Percentiles rank a stretch among this genome's conserved stretches.
Conservation (phyloP, 148 eudicot genomes). For the Fagopyrum esculentum region DNA sequence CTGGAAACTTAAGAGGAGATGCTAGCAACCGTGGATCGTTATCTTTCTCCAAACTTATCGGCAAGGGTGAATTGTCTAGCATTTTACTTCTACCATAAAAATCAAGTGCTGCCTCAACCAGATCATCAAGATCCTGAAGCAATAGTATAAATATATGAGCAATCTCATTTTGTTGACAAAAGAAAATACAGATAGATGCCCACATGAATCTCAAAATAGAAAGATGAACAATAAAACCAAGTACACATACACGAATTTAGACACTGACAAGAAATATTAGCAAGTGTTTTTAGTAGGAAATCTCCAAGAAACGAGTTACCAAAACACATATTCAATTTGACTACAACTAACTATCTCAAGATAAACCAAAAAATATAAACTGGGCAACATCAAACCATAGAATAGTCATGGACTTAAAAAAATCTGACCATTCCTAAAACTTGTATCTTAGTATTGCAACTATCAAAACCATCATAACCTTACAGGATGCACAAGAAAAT, state of each 20-base stretch:
- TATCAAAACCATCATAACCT: no score
- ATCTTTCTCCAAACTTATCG: constrained; percentile 80
- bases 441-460: no score
- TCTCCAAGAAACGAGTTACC: background rate
- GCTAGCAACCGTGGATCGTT: constrained; percentile 78
- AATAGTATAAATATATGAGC: background rate
- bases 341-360: no score
- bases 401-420: no score
- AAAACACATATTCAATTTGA: background rate
- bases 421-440: background rate
- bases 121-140: constrained; percentile 74
- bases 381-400: no score
- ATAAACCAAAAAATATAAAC: no score
- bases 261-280: background rate
- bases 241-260: background rate
- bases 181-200: background rate
- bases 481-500: no score
- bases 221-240: background rate
- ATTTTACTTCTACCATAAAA: constrained; percentile 65
- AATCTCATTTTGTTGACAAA: background rate
- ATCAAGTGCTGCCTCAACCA: constrained; percentile 83
- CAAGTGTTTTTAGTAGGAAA: background rate
- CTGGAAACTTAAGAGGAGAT: constrained; percentile 95
- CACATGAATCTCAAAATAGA: background rate
- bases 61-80: constrained; percentile 60